Base-by-base conservation (phyloP, 2,329 filamentous ascomycete genomes). In the Biscogniauxia sp. region DNA sequence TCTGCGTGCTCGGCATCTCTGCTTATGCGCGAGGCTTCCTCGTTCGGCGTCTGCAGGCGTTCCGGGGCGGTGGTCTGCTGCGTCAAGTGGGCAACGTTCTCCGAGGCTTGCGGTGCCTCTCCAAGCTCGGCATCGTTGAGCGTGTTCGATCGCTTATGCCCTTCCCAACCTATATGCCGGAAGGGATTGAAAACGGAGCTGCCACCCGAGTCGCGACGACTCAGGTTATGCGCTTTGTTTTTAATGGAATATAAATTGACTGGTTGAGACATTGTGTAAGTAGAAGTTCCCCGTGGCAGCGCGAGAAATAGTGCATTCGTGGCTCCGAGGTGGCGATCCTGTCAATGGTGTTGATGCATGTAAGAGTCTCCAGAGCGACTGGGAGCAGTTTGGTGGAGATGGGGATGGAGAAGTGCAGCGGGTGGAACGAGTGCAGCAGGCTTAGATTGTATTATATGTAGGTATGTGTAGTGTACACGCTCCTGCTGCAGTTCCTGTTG, bases 161-260 rank as follows among this genome's bases (percentile, higher is more conserved):
- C 3, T n/a, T 59, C 63, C 49, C 63, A 66, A 51, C 49, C 17
- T 6, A 66, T 63, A 9, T 61, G 59, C 49, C 64, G 63, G 19
- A 66, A 66, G 9, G 62, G 62, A 32, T 66, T 66, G 15, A 64
- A 64, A 19, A 60, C 51, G 19, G 61, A 59, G 53, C 62, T 66
- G 20, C 64, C 62, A 51, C 62, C 62, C n/a, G 64, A 66, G 55
- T 64, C 58, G 52, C 64, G 62, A 9, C 64, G 64, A 20, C 62
- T 58, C 60, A 66, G 58, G 15, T 54, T 53, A 19, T 66, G 64
- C 50, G 64, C 64, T 59, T 64, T 57, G 4, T 60, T 61, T 61
- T 59, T 66, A 26, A 64, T 63, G 25, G 61, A 63, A 52, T 59
- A 59, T 13, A 64, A 59, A 26, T 66, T 66, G 9, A 64, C 64